Evolutionary conservation across 1,284 basidiomycete genomes (phyloP), one percentile per base, ranked within the genome.

Genomic region (Pseudozyma sp.): DNA sequence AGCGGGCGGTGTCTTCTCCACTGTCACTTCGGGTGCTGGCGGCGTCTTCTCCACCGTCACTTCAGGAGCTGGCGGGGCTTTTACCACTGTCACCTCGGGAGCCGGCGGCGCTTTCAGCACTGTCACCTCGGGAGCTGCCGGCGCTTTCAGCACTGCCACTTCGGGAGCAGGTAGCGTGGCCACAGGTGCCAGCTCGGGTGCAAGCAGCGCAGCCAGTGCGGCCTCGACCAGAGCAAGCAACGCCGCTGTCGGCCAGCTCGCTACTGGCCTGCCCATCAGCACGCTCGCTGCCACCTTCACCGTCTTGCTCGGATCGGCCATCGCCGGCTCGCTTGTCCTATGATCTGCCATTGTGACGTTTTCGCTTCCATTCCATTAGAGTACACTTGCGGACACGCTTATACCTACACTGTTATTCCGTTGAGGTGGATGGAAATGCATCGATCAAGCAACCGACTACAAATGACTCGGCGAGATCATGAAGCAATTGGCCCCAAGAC

Each of bases 321-420:
- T 65, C 24, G 56, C 56, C 8, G 63, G 63, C 33, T 58, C 63
- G 17, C 56, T 65, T 7, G 17, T 59, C 30, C 63, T 65, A 40
- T 65, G 40, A 58, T n/a, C 24, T 54, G 39, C 9, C 35, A 10
- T 4, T 37, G 9, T 37, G 35, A 37, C 14, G 35, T 37, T 37
- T 37, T 37, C 24, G 24, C 24, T 24, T 24, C 24, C 24, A 24
- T 24, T 24, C 24, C 24, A 24, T 24, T 24, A 24, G 24, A 24
- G 24, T 24, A 24, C 24, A 24, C 4, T 24, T 24, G 24, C 24
- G 24, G 24, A 24, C 24, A 24, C 24, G 24, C 24, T 24, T 24
- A 24, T 24, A 24, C 24, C 24, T 24, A 24, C 24, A 24, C 24
- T 24, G 24, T 24, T 24, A 24, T 24, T 24, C 24, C 24, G 24